These are phyloP conservation scores for Papiliotrema fonsecae DNA, from an alignment of 1,284 basidiomycete genomes.

Conservation along the genomic window DNA sequence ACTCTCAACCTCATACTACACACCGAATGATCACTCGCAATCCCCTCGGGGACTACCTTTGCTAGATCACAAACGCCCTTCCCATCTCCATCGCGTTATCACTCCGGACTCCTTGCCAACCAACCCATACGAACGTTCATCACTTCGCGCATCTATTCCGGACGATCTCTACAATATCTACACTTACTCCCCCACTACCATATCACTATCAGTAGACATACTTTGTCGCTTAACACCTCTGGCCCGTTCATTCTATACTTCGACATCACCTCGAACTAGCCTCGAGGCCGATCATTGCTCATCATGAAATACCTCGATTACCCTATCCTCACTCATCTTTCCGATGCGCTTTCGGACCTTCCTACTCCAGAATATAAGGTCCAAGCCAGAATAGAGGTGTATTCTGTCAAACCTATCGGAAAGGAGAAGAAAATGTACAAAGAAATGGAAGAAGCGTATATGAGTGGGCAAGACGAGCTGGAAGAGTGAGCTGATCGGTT, in stretches of 20 bases:
- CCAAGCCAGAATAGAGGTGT: conserved; percentile 90
- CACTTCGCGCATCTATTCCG: no score
- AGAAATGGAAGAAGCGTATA: conserved; percentile 78
- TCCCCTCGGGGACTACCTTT: conserved; percentile 12
- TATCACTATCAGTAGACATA: no score
- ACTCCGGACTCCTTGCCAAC: no score
- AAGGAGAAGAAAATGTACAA: conserved; percentile 97
- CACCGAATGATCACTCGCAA: conserved; percentile 14
- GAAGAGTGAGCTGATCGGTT: conserved; percentile 40
- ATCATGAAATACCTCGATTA: conserved; percentile 88
- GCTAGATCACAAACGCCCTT: background rate
- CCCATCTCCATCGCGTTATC: background rate
- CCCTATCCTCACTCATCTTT: conserved; percentile 71
- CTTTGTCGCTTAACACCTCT: no score
- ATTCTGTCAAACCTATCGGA: conserved; percentile 95
- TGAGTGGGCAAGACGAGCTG: conserved; percentile 44
- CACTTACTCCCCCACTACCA: no score
- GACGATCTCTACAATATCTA: no score
- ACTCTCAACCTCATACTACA: background rate
- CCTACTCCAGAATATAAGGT: conserved; percentile 83
- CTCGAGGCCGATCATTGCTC: no score
- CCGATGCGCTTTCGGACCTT: conserved; percentile 64
- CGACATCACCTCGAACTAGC: no score
- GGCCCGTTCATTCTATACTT: no score
- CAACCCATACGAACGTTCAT: no score